Percentiles rank a stretch among this genome's conserved stretches.
phyloP scores from a whole-genome alignment of 2,329 filamentous ascomycete genomes.

The Neoascochyta sp. region DNA sequence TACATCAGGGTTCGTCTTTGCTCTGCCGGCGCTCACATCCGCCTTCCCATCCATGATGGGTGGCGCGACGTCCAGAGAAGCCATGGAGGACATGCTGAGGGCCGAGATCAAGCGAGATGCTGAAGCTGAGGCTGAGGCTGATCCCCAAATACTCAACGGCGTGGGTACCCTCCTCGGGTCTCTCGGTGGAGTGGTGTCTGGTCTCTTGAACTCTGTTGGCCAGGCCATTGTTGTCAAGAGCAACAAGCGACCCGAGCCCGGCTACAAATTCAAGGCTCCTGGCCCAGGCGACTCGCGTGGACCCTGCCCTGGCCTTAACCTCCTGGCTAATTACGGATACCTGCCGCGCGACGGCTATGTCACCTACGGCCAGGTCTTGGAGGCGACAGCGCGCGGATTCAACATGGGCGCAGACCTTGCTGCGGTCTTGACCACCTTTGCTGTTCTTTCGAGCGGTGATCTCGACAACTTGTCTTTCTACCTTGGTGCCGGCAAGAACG shows the following conservation, averaged over 20 bases:
- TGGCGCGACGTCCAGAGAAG: conserved; percentile 9
- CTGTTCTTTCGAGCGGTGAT: conserved; percentile 19
- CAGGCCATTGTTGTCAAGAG: conserved; percentile 11
- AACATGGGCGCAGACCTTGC: conserved; percentile 27
- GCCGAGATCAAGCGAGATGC: conserved; percentile 9
- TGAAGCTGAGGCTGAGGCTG: conserved; percentile 5
- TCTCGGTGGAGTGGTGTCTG: conserved; percentile 9
- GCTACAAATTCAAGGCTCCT: conserved; percentile 15
- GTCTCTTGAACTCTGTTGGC: conserved; percentile 17
- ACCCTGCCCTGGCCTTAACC: conserved; percentile 53
- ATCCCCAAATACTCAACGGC: conserved; percentile 7
- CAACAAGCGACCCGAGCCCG: conserved; percentile 20
- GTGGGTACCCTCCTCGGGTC: conserved; percentile 8
- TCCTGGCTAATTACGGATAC: conserved; percentile 51
- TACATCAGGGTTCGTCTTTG: conserved; percentile 7
- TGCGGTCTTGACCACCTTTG: conserved; percentile 29
- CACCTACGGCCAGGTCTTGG: conserved; percentile 13
- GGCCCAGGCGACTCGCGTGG: conserved; percentile 20
- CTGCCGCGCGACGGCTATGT: conserved; percentile 45
- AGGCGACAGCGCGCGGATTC: conserved; percentile 16
- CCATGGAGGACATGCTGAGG: conserved; percentile 10
- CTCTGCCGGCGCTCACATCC: conserved; percentile 11
- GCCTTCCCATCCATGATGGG: conserved; percentile 17
- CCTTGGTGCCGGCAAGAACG: conserved; percentile 17
- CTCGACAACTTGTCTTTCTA: conserved; percentile 18